Base-by-base conservation (phyloP, 768 basidiomycete genomes). In the Lanmaoa rubissima region DNA sequence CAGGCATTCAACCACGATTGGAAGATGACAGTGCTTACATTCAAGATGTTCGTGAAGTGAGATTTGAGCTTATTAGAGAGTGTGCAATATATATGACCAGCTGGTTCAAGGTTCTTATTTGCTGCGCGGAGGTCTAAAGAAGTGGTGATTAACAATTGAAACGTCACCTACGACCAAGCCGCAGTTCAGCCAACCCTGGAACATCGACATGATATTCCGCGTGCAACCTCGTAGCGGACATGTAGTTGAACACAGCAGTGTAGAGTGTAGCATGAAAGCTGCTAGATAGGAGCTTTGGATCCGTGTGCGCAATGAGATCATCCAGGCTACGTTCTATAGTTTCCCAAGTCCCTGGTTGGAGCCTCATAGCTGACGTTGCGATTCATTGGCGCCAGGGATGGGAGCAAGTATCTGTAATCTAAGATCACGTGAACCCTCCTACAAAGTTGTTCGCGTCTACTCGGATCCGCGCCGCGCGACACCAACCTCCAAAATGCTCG, bases 401-500 rank as follows among this genome's bases (percentile, higher is more conserved):
- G 21, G 21, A 24, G 21, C 21, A 24, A 24, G 21, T 24, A 24
- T 24, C 2, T 24, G 3, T 24, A 24, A 24, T 24, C 21, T 10
- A 26, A 14, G 26, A 19, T 32, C 45, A 32, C 43, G 43, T 26
- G 26, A 28, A 9, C 5, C 43, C 2, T 17, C 16, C 2, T 43
- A 10, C 32, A 5, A 11, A 21, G 21, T 24, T 6, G 28, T 28
- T 28, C 28, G 28, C 28, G 19, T 13, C 41, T 42, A 12, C 17
- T 24, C 21, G 21, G 21, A 24, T 24, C 21, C 21, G 21, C n/a
- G n/a, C n/a, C n/a, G n/a, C n/a, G n/a, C 21, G 26, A 31, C 28
- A 31, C 32, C 14, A 51, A 35, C 28, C 6, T 2, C 46, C 49
- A 43, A n/a, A 39, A 68, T 69, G 65, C 54, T 66, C 54, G 35